Evolutionary conservation across 495 filamentous ascomycete genomes (phyloP).

Genomic region (Neurospora intermedia): DNA sequence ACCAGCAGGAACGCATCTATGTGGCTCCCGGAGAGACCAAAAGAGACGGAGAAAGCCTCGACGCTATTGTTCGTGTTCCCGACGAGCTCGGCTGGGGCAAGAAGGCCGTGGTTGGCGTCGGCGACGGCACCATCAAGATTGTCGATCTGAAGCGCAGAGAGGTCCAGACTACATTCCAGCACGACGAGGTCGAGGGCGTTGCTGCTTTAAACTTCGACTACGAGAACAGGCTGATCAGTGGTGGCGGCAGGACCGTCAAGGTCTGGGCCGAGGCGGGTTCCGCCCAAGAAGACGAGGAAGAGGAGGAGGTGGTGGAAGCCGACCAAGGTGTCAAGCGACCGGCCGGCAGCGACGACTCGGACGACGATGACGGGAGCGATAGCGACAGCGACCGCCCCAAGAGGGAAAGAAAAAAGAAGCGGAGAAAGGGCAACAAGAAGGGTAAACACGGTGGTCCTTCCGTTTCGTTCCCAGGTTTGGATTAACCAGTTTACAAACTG

Average conservation of each 20-base stretch:
- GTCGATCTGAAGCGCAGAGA: slow-evolving; percentile 34
- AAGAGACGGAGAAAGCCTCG: slow-evolving; percentile 54
- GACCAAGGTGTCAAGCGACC: slow-evolving; percentile 32
- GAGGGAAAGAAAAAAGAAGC: slow-evolving; percentile 31
- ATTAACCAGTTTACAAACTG: slow-evolving; percentile 7
- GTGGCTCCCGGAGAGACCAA: slow-evolving; percentile 52
- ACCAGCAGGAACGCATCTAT: slow-evolving; percentile 79
- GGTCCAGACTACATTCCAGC: slow-evolving; percentile 41
- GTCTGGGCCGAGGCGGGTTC: slow-evolving; percentile 53
- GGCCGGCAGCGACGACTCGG: slow-evolving; percentile 31
- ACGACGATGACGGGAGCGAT: slow-evolving; percentile 24
- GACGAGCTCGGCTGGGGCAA: slow-evolving; percentile 54
- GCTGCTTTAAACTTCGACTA: slow-evolving; percentile 71
- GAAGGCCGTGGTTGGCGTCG: slow-evolving; percentile 63
- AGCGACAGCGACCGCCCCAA: slow-evolving; percentile 36
- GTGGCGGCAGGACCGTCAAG: slow-evolving; percentile 72
- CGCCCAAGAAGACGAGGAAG: slow-evolving; percentile 31
- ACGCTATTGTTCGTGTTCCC: slow-evolving; percentile 56
- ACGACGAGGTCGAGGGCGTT: slow-evolving; percentile 79
- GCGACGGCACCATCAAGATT: slow-evolving; percentile 51
- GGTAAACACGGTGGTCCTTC: slow-evolving; percentile 4
- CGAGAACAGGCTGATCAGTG: slow-evolving; percentile 73
- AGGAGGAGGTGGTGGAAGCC: slow-evolving; percentile 37
- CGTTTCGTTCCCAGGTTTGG: slow-evolving; percentile 23
- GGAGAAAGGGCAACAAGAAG: slow-evolving; percentile 33